Evolutionary conservation across 2,329 filamentous ascomycete species (phyloP), one percentile per base, ranked within the genome.

Genomic region (Fusarium penzigii): DNA sequence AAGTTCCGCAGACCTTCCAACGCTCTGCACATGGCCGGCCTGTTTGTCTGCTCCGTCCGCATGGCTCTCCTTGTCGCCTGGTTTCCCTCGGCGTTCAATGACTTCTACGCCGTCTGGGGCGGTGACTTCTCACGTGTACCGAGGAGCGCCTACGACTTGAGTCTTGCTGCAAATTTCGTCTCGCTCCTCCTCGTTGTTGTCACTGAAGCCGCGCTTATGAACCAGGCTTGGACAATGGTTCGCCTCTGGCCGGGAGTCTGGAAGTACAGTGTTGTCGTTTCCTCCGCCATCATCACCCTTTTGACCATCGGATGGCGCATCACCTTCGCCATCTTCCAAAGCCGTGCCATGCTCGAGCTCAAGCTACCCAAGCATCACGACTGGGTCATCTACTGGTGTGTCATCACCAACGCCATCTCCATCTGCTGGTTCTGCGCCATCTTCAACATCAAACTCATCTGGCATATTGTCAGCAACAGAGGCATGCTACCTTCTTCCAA

Each of bases 1-100:
- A 91, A 90, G 68, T 81, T 89, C 53, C 73, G 74, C 47, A 86
- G 86, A 2, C 66, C 77, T 0, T 79, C 90, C 17, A 89, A 88
- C 67, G 65, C 86, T 57, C 75, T 92, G 62, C 91, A 92, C 66
- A 59, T 81, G 17, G 53, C 78, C 20, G 81, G 82, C 13, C 78
- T 95, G 17, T 46, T 81, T 44, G 66, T 85, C 64, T 85, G 87
- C 70, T 73, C 81, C 45, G 68, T 84, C 42, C 85, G 88, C 52
- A 79, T 78, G 64, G 68, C 80, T 14, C 70, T 90, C 6, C 73
- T 84, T 17, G 72, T 75, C 47, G 65, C 83, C 50, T 88, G 81
- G 69, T 86, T 84, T 65, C 80, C 83, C 9, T 84, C 84, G 3
- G 73, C 78, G 5, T 86, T 84, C 61, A 75, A 79, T 60, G 75